Evolutionary conservation across 768 basidiomycete genomes (phyloP).

Genomic region (Trametes meyenii): DNA sequence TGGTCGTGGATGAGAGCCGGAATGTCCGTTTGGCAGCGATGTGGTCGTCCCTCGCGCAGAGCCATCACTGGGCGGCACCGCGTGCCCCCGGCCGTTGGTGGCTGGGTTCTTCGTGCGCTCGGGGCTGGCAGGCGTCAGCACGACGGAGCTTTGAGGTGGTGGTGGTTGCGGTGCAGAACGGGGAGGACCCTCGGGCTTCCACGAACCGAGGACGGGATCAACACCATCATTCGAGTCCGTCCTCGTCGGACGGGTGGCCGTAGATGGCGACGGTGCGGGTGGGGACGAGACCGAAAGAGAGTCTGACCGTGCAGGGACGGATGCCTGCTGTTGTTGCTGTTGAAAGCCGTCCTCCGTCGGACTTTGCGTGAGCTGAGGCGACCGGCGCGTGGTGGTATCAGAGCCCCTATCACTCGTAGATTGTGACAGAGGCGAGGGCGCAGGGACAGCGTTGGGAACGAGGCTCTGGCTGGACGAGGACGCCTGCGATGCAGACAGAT

Average conservation of each 20-base stretch:
- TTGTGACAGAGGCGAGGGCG: conserved; percentile 18
- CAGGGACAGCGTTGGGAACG: not conserved
- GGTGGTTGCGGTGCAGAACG: conserved; percentile 6
- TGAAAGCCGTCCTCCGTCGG: conserved; percentile 15
- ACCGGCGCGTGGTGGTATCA: conserved; percentile 14
- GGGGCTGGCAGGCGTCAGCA: conserved; percentile 21
- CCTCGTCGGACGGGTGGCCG: conserved; percentile 10
- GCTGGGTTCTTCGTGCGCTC: conserved; percentile 8
- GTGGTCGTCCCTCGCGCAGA: not conserved
- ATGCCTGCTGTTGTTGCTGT: not conserved
- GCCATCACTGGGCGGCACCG: not conserved
- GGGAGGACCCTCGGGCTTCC: conserved; percentile 11
- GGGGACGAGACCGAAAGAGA: conserved; percentile 40
- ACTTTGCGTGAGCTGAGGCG: conserved; percentile 11
- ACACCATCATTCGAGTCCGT: not conserved
- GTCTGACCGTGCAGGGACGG: conserved; percentile 23
- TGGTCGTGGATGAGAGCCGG: conserved; percentile 6
- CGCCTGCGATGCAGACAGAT: not conserved
- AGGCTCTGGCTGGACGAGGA: conserved; percentile 2
- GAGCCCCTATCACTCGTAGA: conserved; percentile 5
- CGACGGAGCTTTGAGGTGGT: conserved; percentile 8
- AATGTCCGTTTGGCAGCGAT: not conserved
- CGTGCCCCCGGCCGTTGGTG: conserved; percentile 1
- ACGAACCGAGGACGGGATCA: conserved; percentile 19
- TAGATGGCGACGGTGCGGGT: conserved; percentile 23